phyloP scores from a whole-genome alignment of 2,329 filamentous ascomycete genomes.

The Pestalotiopsis sp. region DNA sequence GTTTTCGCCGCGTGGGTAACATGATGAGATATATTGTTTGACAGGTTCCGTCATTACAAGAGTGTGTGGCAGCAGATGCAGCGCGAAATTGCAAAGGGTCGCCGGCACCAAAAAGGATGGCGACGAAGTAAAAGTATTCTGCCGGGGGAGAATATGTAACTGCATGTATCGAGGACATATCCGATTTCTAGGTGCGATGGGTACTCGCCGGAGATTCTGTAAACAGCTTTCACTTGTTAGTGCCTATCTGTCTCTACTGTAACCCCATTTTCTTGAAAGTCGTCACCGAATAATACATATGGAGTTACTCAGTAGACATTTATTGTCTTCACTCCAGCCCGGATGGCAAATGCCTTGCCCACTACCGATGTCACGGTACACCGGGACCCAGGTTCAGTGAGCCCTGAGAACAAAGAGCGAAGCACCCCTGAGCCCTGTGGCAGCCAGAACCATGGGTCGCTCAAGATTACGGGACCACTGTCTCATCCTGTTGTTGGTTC shows the following conservation, averaged over 20 bases:
- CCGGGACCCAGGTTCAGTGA: not conserved
- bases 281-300: too few relatives aligned
- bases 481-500: not conserved
- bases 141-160: too few relatives aligned
- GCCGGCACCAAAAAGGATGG: too few relatives aligned
- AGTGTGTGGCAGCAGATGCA: not conserved
- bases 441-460: not conserved
- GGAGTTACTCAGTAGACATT: too few relatives aligned
- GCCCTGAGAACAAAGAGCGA: not conserved
- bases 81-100: not conserved
- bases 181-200: too few relatives aligned
- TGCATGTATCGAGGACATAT: too few relatives aligned
- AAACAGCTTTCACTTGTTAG: too few relatives aligned
- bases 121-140: too few relatives aligned
- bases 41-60: not conserved
- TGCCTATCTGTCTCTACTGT: too few relatives aligned
- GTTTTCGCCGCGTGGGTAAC: not conserved
- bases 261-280: too few relatives aligned
- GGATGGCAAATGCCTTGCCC: not conserved
- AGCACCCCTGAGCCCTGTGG: not conserved
- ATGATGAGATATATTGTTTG: not conserved
- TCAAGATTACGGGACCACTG: not conserved
- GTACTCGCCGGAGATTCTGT: too few relatives aligned
- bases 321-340: too few relatives aligned
- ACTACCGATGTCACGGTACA: not conserved